Evolutionary conservation across 306 rosid genomes (phyloP), one percentile per base, ranked within the genome.

Genomic region (Begonia fuchsioides): DNA sequence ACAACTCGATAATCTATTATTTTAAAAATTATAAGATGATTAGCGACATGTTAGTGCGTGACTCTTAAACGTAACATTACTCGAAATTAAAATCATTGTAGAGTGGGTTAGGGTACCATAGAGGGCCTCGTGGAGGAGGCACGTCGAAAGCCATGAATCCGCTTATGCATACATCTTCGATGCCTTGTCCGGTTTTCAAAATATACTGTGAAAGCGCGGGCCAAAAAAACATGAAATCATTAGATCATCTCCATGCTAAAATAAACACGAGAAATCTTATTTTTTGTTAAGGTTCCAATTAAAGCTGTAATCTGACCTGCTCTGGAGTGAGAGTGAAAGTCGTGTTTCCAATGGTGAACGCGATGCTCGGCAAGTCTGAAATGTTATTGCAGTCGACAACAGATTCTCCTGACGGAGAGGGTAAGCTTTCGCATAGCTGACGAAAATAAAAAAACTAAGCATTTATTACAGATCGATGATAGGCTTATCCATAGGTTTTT

Each of bases 371-470:
- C 84, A 86, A 59, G 50, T 51, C 55, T 41, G 72, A 70, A 60
- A 82, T 55, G 67, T 66, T 66, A 15, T 66, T 68, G 58, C 96
- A 87, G 52, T 57, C 56, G 15, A 87, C 68, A 13, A 69, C 20
- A 0, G 87, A 75, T 63, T 82, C 96, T 55, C 87, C 94, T 11
- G 68, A 64, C 43, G 96, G 96, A 73, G 92, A 79, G 32, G 94
- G 94, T 59, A 79, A 73, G 74, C 67, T 77, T 54, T 87, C 75
- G 12, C 94, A 87, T 15, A 87, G 68, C 96, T 86, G 70, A 26
- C 55, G 47, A 52, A 47, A 54, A 56, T 39, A 52, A 52, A 57
- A 59, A 66, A 15, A 62, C 14, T 18, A 65, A n/a, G 15, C 19
- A 13, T 57, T 17, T 62, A n/a, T 32, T 57, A 38, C 11, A 10